Base-by-base conservation (phyloP, 2,329 filamentous ascomycete genomes). In the Hymenoscyphus infarciens region DNA sequence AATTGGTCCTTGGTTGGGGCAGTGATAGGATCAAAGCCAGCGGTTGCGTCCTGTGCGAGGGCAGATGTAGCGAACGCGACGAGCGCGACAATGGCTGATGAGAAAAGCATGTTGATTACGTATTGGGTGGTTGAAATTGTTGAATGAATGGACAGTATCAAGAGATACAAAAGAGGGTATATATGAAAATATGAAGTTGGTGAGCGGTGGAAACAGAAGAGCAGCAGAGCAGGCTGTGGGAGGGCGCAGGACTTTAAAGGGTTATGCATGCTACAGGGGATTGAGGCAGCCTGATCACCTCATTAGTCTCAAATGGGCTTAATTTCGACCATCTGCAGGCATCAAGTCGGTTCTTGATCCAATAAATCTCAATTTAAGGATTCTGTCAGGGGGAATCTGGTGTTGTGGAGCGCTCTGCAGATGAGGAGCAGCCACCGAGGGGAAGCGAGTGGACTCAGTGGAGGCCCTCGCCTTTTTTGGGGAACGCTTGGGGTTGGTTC, bases 1-100 rank as follows among this genome's bases (percentile, higher is more conserved):
- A 74, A 64, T 73, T 82, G 74, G 69, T 75, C 75, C 59, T 76
- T 49, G 35, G 70, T 56, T 64, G 85, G 85, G 64, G 75, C 75
- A 69, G 72, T 77, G 73, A 88, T 77, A 71, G 78, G 74, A 73
- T 85, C 79, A 76, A 87, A 88, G 71, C 80, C 80, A n/a, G 75
- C 62, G 57, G 80, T 82, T 25, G 45, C 45, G 19, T 49, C 45
- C 75, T 85, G 82, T 63, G 83, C 84, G 64, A 83, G 66, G 67
- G 64, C 71, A 35, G 67, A 64, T 11, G 72, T 67, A 15, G 65
- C 60, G 62, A 70, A 63, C 10, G 70, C 71, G 63, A 71, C 57
- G 38, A 71, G 31, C 64, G 70, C 69, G 49, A 68, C 66, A 38
- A 69, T 65, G 55, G 72, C 55, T 63, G 64, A 68, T 19, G 55